These are phyloP conservation scores for Oropetium thomaeum DNA, from an alignment of 176 grass and related monocot genomes.

Conservation along the genomic window DNA sequence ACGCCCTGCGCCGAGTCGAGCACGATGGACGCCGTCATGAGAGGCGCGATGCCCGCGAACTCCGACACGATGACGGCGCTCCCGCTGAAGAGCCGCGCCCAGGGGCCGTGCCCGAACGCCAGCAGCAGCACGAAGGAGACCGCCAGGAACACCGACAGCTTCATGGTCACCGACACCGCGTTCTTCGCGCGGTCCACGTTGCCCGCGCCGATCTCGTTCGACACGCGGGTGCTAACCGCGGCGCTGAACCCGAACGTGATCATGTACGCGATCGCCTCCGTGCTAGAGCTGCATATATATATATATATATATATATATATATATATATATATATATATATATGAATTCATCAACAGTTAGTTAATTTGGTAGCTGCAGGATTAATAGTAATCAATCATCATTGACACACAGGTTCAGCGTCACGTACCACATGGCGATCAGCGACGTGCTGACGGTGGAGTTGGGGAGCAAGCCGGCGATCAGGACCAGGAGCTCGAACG, in stretches of 20 bases:
- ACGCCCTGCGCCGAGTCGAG: slow-evolving; percentile 84
- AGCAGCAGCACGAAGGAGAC: slow-evolving; percentile 49
- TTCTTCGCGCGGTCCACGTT: slow-evolving; percentile 63
- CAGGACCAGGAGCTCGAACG: slow-evolving; percentile 81
- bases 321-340: no score
- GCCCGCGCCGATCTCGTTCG: slow-evolving; percentile 79
- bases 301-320: no score
- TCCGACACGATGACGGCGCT: slow-evolving; percentile 49
- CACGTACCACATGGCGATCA: slow-evolving; percentile 90
- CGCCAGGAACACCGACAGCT: slow-evolving; percentile 70
- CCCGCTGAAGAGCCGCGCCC: slow-evolving; percentile 74
- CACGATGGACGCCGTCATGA: slow-evolving; percentile 62
- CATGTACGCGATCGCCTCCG: slow-evolving; percentile 75
- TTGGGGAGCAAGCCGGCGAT: slow-evolving; percentile 77
- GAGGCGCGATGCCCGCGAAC: slow-evolving; percentile 61
- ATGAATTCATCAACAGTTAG: no score
- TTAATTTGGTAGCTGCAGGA: no score
- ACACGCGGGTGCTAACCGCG: slow-evolving; percentile 83
- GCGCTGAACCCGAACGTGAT: slow-evolving; percentile 88
- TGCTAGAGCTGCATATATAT: slow-evolving; percentile 53
- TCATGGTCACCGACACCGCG: slow-evolving; percentile 64
- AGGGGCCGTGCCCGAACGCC: slow-evolving; percentile 50
- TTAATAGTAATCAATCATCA: no score
- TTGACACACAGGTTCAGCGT: no score
- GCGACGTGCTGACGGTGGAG: slow-evolving; percentile 74